phyloP scores from a whole-genome alignment of 2,329 filamentous ascomycete species.

The Aspergillus novoparasiticus region DNA sequence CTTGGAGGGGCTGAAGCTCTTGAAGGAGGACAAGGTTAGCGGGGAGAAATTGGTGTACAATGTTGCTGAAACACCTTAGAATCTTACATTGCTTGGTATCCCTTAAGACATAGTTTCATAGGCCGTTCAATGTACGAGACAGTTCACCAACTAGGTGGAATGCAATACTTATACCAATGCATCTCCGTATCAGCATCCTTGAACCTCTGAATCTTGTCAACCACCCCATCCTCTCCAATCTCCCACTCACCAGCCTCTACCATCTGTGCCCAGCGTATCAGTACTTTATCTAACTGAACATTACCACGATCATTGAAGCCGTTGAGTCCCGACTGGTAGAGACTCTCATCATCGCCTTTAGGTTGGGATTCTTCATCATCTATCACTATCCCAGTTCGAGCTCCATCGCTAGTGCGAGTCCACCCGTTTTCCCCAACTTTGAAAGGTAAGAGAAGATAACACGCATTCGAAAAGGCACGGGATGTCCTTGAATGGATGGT shows the following conservation, averaged over 20 bases:
- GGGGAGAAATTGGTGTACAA: slow-evolving; percentile 53
- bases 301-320: not conserved
- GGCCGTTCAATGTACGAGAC: not conserved
- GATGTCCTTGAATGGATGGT: not conserved
- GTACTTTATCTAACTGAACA: slow-evolving; percentile 5
- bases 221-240: slow-evolving; percentile 7
- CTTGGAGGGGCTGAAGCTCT: slow-evolving; percentile 47
- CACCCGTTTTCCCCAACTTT: not conserved
- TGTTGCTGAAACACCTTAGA: slow-evolving; percentile 25
- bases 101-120: not conserved
- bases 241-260: slow-evolving; percentile 4
- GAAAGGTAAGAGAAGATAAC: not conserved
- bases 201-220: slow-evolving; percentile 4
- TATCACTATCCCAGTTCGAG: not conserved
- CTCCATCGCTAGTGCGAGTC: not conserved
- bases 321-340: slow-evolving; percentile 1
- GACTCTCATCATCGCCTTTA: not conserved
- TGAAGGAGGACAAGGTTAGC: slow-evolving; percentile 50
- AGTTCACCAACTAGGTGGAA: not conserved
- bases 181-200: slow-evolving; percentile 3
- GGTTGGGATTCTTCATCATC: not conserved
- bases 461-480: not conserved
- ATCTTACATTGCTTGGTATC: not conserved
- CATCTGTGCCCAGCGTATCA: slow-evolving; percentile 1
- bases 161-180: slow-evolving; percentile 10